Percentiles rank a stretch among this genome's conserved stretches.
phyloP scores from a whole-genome alignment of 2,329 filamentous ascomycete genomes.

The Grosmannia serpens region DNA sequence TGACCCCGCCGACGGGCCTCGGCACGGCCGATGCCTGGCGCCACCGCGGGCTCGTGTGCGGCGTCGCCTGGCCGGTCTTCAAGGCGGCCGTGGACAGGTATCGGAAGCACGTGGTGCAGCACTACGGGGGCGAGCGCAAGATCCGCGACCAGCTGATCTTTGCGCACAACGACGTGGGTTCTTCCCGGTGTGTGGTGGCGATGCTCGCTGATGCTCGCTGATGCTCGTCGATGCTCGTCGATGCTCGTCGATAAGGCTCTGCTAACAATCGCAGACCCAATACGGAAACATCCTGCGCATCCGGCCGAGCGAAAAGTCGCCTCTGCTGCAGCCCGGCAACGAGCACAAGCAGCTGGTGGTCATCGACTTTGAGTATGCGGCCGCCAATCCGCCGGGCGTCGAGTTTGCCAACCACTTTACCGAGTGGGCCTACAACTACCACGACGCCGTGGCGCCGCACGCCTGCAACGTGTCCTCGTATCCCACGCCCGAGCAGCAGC shows the following conservation, averaged over 20 bases:
- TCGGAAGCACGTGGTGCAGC: conserved; percentile 57
- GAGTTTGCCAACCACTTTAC: conserved; percentile 98
- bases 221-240: no score
- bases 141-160: conserved; percentile 74
- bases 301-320: conserved; percentile 61
- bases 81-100: conserved; percentile 65
- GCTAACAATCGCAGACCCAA: conserved; percentile 58
- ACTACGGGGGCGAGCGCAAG: conserved; percentile 55
- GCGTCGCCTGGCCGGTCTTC: conserved; percentile 73
- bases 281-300: conserved; percentile 91
- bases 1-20: conserved; percentile 13
- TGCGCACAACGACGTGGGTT: conserved; percentile 87
- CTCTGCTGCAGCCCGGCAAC: conserved; percentile 77
- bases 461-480: conserved; percentile 60
- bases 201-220: no score
- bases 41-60: conserved; percentile 64
- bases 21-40: conserved; percentile 44
- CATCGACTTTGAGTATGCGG: conserved; percentile 97
- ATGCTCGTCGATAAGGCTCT: no score
- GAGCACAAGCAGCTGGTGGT: conserved; percentile 93
- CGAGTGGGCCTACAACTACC: conserved; percentile 98
- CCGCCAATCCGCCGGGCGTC: conserved; percentile 71
- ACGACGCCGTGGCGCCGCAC: conserved; percentile 54
- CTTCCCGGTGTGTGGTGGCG: no score
- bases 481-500: conserved; percentile 70